phyloP scores from a whole-genome alignment of 345 rosid species.

The Linum trigynum region DNA sequence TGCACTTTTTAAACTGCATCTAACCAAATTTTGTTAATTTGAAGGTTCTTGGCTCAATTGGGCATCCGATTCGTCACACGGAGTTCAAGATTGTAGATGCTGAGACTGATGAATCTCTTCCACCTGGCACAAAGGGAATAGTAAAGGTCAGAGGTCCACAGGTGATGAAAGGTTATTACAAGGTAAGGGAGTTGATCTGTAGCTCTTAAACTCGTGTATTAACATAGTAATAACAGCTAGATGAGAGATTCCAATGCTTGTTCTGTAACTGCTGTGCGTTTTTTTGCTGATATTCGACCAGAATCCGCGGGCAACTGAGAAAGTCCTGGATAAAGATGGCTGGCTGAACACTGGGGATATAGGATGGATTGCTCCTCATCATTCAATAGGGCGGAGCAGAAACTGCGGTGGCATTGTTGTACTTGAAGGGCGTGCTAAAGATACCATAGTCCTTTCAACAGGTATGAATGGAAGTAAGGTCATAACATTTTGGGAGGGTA shows the following conservation, averaged over 20 bases:
- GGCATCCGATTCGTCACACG: slow-evolving; percentile 67
- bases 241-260: no score
- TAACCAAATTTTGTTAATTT: slow-evolving; percentile 1
- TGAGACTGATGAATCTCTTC: slow-evolving; percentile 56
- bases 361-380: slow-evolving; percentile 89
- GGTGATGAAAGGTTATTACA: slow-evolving; percentile 89
- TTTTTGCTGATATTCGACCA: slow-evolving; percentile 21
- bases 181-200: slow-evolving; percentile 33
- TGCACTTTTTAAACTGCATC: not conserved
- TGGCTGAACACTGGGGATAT: slow-evolving; percentile 90
- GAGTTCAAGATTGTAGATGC: slow-evolving; percentile 74
- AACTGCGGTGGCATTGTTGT: slow-evolving; percentile 69
- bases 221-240: not conserved
- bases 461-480: slow-evolving; percentile 29
- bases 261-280: not conserved
- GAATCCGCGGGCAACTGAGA: slow-evolving; percentile 67
- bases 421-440: slow-evolving; percentile 98
- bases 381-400: slow-evolving; percentile 68
- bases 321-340: slow-evolving; percentile 59
- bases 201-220: no score
- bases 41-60: slow-evolving; percentile 93
- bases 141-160: slow-evolving; percentile 83
- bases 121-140: slow-evolving; percentile 69
- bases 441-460: slow-evolving; percentile 89
- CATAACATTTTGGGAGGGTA: no score